Evolutionary conservation across 768 basidiomycete genomes (phyloP), one percentile per base, ranked within the genome.

Genomic region (Candolleomyces aberdarensis): DNA sequence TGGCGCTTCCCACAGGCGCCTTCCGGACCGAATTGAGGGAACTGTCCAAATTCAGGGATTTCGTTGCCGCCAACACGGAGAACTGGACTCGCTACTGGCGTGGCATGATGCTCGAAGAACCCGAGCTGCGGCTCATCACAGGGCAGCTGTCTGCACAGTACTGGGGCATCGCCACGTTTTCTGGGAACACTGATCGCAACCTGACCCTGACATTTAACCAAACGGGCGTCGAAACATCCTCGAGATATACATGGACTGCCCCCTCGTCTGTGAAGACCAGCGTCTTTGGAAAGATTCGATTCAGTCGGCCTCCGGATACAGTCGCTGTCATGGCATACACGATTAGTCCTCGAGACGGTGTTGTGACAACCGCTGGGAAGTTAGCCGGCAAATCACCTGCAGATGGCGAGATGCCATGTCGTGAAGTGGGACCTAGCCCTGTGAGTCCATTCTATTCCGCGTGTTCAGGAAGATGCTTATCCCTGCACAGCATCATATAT

Each of bases 61-160:
- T 49, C 48, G 57, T 61, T 5, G 5, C 60, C 19, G 10, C 7
- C 20, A 61, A 61, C 44, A 47, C 54, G 5, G 43, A 31, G 8
- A 61, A 61, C 39, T 61, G 60, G 60, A 47, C 39, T 2, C 44
- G 47, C 5, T 57, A 44, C 20, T 5, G 22, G 22, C 32, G 36
- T 36, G 43, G 10, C 29, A 61, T 8, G 32, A 57, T n/a, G 51
- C 43, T 20, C 13, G 36, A 11, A 22, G 41, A 20, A 40, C n/a
- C 32, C 43, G 55, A 14, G 54, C 44, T 61, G 19, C 60, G 56
- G 4, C 29, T 61, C n/a, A 48, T 61, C 40, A 61, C 60, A 3
- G 52, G 51, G 9, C 36, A 56, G 11, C 47, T 56, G 11, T 49
- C 31, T 13, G 47, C 60, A 2, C 60, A 55, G 20, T 57, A 46